phyloP scores from a whole-genome alignment of 1,284 basidiomycete species.

The Earliella scabrosa region DNA sequence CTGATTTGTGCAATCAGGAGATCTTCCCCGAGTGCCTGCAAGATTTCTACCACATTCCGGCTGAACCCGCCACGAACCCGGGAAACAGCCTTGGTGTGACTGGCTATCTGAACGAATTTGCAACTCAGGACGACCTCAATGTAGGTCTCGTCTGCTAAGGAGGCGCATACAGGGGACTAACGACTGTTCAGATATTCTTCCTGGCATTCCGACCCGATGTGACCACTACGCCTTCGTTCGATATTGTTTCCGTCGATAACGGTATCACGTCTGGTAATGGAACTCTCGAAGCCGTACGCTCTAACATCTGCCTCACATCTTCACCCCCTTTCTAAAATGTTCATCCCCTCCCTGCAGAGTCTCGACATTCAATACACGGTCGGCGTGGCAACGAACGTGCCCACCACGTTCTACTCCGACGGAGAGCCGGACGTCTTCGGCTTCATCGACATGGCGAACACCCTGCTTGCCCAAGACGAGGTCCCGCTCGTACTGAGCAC shows the following conservation, averaged over 20 bases:
- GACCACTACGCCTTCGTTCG: slow-evolving; percentile 28
- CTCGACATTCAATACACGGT: slow-evolving; percentile 68
- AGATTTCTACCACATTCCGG: slow-evolving; percentile 52
- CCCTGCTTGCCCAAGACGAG: slow-evolving; percentile 28
- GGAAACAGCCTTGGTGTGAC: slow-evolving; percentile 57
- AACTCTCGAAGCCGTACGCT: slow-evolving; percentile 23
- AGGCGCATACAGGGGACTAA: neutral
- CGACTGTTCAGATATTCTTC: slow-evolving; percentile 48
- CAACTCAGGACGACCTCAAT: slow-evolving; percentile 51
- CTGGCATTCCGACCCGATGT: slow-evolving; percentile 53
- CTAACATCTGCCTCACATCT: slow-evolving; percentile 36
- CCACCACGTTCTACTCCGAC: slow-evolving; percentile 19
- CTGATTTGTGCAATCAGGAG: slow-evolving; percentile 14
- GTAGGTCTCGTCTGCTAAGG: slow-evolving; percentile 22
- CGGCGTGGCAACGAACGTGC: slow-evolving; percentile 56
- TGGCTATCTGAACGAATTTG: slow-evolving; percentile 57
- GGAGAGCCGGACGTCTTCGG: slow-evolving; percentile 25
- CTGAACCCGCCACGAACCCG: slow-evolving; percentile 45
- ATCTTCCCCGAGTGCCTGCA: slow-evolving; percentile 60
- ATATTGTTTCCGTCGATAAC: slow-evolving; percentile 21
- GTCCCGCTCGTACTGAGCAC: slow-evolving; percentile 37
- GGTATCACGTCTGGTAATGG: slow-evolving; percentile 38
- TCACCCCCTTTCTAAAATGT: slow-evolving; percentile 37
- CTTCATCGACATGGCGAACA: slow-evolving; percentile 37
- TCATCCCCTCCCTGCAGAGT: slow-evolving; percentile 49